Evolutionary conservation across 306 rosid species (phyloP), one percentile per base, ranked within the genome.

Genomic region (Alnus rubra): DNA sequence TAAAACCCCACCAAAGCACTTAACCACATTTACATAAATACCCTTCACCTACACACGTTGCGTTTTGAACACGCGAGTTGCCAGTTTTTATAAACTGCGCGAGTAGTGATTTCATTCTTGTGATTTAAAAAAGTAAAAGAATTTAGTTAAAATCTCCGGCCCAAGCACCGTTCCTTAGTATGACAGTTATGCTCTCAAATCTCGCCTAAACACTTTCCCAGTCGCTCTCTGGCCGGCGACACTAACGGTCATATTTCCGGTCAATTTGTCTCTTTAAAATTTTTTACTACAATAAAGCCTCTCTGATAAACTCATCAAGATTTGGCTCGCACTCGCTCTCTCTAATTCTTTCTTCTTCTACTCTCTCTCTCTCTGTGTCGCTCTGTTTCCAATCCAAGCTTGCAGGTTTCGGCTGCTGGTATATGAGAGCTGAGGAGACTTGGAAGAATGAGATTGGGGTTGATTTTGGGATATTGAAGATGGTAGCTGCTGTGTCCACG

Each of bases 401-500:
- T 62, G 10, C 54, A 4, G 74, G 48, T 59, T 71, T 10, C 48
- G 54, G 45, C 42, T 60, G 51, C 52, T 67, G 60, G 54, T 44
- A 56, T 52, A 55, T 12, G 12, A 56, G 37, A 39, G 45, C 16
- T 9, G 58, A 72, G 59, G 63, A 59, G 81, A 82, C 86, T 88
- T 44, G 47, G 35, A 64, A 80, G 77, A 50, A 84, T 77, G 88
- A 79, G 79, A 63, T 76, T 78, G 68, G 85, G 76, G 39, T 55
- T 60, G 59, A n/a, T 77, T 74, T 28, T 59, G 67, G 81, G 76
- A 82, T 76, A 51, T 51, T 9, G 53, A 79, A 76, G 72, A 90
- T 95, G 97, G 97, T 91, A 62, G 88, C 98, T 77, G 92, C 96
- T 54, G 84, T 92, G 52, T 90, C 97, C 2, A 85, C 91, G 59